Conservation (phyloP, 768 basidiomycete species). For the Lactarius pseudohatsudake region DNA sequence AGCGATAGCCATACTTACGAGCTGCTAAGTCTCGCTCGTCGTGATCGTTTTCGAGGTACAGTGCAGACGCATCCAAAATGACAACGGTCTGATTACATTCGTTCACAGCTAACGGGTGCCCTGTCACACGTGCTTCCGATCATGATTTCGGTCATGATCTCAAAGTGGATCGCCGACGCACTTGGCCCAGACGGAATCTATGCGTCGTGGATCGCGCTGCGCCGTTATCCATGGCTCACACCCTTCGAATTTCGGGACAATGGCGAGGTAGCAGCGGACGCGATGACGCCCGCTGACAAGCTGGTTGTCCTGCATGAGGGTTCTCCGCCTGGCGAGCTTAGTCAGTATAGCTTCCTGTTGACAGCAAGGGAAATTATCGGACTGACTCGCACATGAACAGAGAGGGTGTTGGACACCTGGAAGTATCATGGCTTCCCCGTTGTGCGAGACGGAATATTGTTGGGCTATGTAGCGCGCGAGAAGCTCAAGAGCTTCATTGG, state of each 20-base stretch:
- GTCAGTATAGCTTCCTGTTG: constrained; percentile 32
- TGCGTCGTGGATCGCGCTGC: constrained; percentile 69
- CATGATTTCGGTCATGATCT: constrained; percentile 76
- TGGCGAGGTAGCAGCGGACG: constrained; percentile 57
- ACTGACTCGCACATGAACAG: constrained; percentile 32
- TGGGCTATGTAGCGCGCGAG: constrained; percentile 64
- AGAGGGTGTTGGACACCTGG: constrained; percentile 43
- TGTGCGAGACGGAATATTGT: constrained; percentile 47
- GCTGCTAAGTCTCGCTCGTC: constrained; percentile 59
- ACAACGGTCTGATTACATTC: background rate
- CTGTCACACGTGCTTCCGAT: constrained; percentile 80
- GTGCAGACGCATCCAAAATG: constrained; percentile 4
- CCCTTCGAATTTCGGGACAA: constrained; percentile 63
- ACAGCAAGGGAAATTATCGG: background rate
- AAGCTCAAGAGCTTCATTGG: constrained; percentile 45
- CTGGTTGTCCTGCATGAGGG: constrained; percentile 45
- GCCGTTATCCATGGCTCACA: constrained; percentile 69
- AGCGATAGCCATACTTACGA: background rate
- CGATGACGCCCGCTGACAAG: constrained; percentile 55
- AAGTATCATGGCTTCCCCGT: constrained; percentile 68
- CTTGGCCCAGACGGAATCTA: constrained; percentile 70
- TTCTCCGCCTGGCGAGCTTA: constrained; percentile 50
- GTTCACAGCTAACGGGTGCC: constrained; percentile 64
- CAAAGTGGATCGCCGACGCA: constrained; percentile 77
- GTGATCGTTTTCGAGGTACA: constrained; percentile 73